phyloP scores from a whole-genome alignment of 2,329 filamentous ascomycete species.

The Diaporthe sp. region DNA sequence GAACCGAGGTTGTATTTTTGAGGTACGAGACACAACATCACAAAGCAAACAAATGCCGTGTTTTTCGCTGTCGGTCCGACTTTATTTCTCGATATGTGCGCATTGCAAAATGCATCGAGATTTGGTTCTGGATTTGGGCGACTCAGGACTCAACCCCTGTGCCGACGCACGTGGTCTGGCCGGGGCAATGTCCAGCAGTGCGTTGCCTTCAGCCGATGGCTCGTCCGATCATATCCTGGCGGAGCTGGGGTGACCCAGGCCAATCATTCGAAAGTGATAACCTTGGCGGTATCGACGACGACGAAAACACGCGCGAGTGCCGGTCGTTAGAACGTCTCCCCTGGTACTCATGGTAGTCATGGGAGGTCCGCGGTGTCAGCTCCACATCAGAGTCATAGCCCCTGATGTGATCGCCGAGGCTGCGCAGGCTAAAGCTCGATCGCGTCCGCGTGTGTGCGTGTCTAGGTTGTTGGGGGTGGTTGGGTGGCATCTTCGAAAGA shows the following conservation, averaged over 20 bases:
- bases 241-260: slow-evolving; percentile 53
- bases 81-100: neutral
- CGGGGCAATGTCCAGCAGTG: neutral
- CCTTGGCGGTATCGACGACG: slow-evolving; percentile 59
- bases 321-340: slow-evolving; percentile 42
- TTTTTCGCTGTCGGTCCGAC: neutral
- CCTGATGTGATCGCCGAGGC: slow-evolving; percentile 53
- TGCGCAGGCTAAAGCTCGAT: slow-evolving; percentile 60
- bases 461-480: slow-evolving; percentile 50
- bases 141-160: neutral
- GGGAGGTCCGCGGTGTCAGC: slow-evolving; percentile 54
- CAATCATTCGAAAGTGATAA: slow-evolving; percentile 63
- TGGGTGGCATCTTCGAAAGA: slow-evolving; percentile 64
- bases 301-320: slow-evolving; percentile 59
- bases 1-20: neutral
- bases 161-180: neutral
- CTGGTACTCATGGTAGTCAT: slow-evolving; percentile 51
- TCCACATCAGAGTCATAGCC: slow-evolving; percentile 50
- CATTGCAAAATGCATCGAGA: neutral
- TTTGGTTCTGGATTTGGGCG: neutral
- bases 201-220: slow-evolving; percentile 64
- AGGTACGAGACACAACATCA: neutral
- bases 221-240: slow-evolving; percentile 64
- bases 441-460: slow-evolving; percentile 59
- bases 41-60: neutral